These are phyloP conservation scores for Mycocentrospora acerina DNA, from an alignment of 2,329 filamentous ascomycete genomes.

Conservation along the genomic window DNA sequence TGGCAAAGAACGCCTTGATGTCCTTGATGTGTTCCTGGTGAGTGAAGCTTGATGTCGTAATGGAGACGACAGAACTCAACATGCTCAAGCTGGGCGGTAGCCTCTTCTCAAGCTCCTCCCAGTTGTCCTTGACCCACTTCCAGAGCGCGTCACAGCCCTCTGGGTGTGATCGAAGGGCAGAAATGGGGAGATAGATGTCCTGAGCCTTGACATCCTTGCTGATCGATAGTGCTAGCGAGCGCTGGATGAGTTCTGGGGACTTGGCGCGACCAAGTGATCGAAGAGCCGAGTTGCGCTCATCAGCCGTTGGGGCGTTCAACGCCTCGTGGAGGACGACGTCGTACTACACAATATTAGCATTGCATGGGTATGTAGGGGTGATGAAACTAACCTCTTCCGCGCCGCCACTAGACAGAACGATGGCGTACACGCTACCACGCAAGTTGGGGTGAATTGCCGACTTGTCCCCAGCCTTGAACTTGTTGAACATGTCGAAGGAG, in stretches of 20 bases:
- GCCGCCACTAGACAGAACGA: constrained; percentile 80
- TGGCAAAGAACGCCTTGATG: constrained; percentile 77
- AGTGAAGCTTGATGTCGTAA: constrained; percentile 80
- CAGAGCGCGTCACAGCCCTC: constrained; percentile 80
- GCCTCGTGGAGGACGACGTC: constrained; percentile 75
- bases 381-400: constrained; percentile 67
- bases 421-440: constrained; percentile 80
- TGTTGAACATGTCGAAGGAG: constrained; percentile 86
- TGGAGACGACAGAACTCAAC: constrained; percentile 79
- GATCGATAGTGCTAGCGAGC: constrained; percentile 73
- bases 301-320: constrained; percentile 71
- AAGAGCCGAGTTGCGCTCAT: constrained; percentile 90
- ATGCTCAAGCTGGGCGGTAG: constrained; percentile 85
- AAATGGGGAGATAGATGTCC: constrained; percentile 87
- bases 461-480: constrained; percentile 77
- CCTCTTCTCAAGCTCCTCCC: constrained; percentile 78
- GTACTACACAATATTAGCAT: constrained; percentile 56
- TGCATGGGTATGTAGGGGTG: neutral
- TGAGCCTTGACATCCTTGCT: constrained; percentile 87
- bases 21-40: constrained; percentile 71
- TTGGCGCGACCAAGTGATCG: constrained; percentile 78
- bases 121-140: constrained; percentile 82
- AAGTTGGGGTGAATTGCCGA: constrained; percentile 90
- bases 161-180: constrained; percentile 73
- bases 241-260: constrained; percentile 76